Conservation (phyloP, 2,329 filamentous ascomycete species). For the Emericellopsis cladophorae region DNA sequence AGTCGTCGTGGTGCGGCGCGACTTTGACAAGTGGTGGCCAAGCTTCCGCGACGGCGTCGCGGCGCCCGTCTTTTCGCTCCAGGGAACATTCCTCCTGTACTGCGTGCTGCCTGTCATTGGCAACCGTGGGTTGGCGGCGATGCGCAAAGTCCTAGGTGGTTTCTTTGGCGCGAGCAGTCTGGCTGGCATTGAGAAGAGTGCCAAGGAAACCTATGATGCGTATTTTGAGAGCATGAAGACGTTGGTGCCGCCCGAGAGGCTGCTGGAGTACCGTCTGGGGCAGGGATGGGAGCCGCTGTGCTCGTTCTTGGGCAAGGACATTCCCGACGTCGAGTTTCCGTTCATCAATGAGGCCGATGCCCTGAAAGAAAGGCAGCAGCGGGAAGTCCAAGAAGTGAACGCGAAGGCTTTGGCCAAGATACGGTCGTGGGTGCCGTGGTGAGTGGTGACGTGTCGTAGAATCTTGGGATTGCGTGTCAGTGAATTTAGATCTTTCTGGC, state of each 20-base stretch:
- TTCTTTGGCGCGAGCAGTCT: slow-evolving; percentile 11
- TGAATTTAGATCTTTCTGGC: no score
- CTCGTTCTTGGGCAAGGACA: slow-evolving; percentile 17
- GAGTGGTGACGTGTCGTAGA: neutral
- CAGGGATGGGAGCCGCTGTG: slow-evolving; percentile 24
- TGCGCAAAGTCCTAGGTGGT: slow-evolving; percentile 13
- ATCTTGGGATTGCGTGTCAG: no score
- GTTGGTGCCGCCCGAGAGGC: slow-evolving; percentile 9
- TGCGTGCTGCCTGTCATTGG: neutral
- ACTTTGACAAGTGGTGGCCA: slow-evolving; percentile 16
- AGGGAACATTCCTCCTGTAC: neutral
- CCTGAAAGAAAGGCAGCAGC: slow-evolving; percentile 1
- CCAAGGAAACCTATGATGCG: slow-evolving; percentile 11
- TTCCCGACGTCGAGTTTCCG: slow-evolving; percentile 16
- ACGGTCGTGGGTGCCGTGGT: neutral
- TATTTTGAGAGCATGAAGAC: slow-evolving; percentile 15
- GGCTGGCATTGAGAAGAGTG: slow-evolving; percentile 9
- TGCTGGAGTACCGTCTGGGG: slow-evolving; percentile 15
- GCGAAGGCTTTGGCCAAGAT: neutral
- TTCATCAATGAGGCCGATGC: slow-evolving; percentile 10
- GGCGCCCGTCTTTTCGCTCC: slow-evolving; percentile 9
- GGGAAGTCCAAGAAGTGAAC: neutral
- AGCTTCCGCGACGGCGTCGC: slow-evolving; percentile 16
- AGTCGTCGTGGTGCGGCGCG: slow-evolving; percentile 15
- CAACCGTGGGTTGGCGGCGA: neutral